Evolutionary conservation across 495 filamentous ascomycete species (phyloP), one percentile per base, ranked within the genome.

Genomic region (Penicillium waksmanii): DNA sequence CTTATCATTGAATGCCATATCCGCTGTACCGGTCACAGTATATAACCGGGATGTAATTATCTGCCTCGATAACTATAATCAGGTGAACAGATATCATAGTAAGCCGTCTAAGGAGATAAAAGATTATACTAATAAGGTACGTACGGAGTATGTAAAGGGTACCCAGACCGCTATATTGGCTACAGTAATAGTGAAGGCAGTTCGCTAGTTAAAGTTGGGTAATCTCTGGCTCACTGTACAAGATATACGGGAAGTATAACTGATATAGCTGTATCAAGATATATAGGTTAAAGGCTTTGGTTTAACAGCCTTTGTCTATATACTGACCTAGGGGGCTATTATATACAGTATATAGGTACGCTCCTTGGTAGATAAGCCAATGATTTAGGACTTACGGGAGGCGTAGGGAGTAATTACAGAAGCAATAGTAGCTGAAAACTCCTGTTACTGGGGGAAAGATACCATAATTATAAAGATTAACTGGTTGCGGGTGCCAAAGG

Each of bases 291-390:
- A 42, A 1, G 5, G 34, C 7, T n/a, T 57, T 2, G 36, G 33
- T 13, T 21, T 27, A 7, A 19, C 11, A 2, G 55, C 34, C 1
- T 27, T 18, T 12, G 46, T 57, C 5, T 18, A 42, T 12, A 18
- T 50, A 12, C 55, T 46, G 3, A 31, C 46, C 13, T 57, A 25
- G 34, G 47, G 55, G 4, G 34, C 51, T 0, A 19, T 57, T 11
- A 23, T 57, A 1, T 19, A 57, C 34, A 33, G 49, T 11, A 19
- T 57, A 1, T 36, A 50, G 5, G 33, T 50, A 2, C 0, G 19
- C 0, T 50, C 46, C 1, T 13, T 44, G 13, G 13, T 44, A 2
- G 13, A 44, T 8, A 9, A 44, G 42, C 42, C 13, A 7, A 17
- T 15, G 13, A 19, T 44, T 3, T 9, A 44, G 13, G 13, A 2